Percentiles rank a stretch among this genome's conserved stretches.
Evolutionary conservation across 2,329 filamentous ascomycete species (phyloP).

Genomic region (Epichloe typhina): DNA sequence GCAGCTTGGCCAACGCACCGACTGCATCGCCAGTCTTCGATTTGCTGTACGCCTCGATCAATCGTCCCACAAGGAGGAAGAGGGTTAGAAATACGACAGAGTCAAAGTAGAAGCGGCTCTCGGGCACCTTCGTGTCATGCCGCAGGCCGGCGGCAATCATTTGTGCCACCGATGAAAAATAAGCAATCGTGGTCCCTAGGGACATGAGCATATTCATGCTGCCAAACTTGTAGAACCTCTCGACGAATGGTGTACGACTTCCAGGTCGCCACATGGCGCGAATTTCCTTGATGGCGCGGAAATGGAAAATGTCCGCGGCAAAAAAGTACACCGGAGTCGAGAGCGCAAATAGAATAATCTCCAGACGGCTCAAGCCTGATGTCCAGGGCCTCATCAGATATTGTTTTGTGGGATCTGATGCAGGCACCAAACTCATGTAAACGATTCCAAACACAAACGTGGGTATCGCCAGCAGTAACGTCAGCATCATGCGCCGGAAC

Average conservation of each 20-base stretch:
- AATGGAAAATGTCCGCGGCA: constrained; percentile 74
- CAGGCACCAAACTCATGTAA: constrained; percentile 71
- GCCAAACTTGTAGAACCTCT: constrained; percentile 80
- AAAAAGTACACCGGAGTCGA: constrained; percentile 85
- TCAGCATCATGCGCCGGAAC: constrained; percentile 56
- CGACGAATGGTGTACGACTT: constrained; percentile 58
- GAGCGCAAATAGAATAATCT: constrained; percentile 69
- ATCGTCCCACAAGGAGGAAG: constrained; percentile 64
- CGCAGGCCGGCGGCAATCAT: constrained; percentile 51
- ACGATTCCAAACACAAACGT: constrained; percentile 80
- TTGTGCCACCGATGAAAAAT: constrained; percentile 68
- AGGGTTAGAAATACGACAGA: constrained; percentile 85
- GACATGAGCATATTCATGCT: constrained; percentile 96
- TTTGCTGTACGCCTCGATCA: constrained; percentile 83
- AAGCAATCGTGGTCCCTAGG: constrained; percentile 76
- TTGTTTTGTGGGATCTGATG: constrained; percentile 39
- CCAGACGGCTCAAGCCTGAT: constrained; percentile 60
- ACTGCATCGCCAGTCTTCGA: constrained; percentile 81
- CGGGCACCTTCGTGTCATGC: constrained; percentile 21
- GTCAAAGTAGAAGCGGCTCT: constrained; percentile 66
- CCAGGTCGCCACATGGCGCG: constrained; percentile 61
- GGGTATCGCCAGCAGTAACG: constrained; percentile 59
- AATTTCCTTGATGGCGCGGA: constrained; percentile 66
- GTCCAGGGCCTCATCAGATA: constrained; percentile 60
- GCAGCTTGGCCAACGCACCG: constrained; percentile 61